Base-by-base conservation (phyloP, 179 eudicot genomes). In the Drosera spatulata region DNA sequence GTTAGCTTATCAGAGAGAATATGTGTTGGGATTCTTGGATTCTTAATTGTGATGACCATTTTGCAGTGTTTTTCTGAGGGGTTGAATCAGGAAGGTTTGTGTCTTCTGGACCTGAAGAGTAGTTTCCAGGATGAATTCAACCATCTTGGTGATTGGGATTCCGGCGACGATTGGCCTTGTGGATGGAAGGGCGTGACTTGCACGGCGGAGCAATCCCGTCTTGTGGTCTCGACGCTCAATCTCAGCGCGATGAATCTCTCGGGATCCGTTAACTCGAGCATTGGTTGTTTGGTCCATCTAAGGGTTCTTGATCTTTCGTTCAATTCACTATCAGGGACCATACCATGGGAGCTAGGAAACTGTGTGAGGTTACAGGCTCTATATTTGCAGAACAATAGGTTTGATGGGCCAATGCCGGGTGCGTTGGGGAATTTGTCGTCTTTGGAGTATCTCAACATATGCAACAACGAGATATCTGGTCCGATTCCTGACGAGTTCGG, bases 381-480 rank as follows among this genome's bases (percentile, higher is more conserved):
- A 11, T 70, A 73, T 43, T 61, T 89, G 64, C 79, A 84, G 55
- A 74, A 83, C 56, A 89, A 93, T 55, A 70, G 61, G 54, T 77
- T 93, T 48, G 65, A 62, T 47, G 97, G 95, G 44, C 62, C 53
- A 15, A 86, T 93, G 41, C 99, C 99, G 43, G 55, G 75, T 15
- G 83, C 85, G 59, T 61, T 91, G 55, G 86, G 95, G 33, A 73
- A 70, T 5, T 73, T 91, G 66, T 75, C 84, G 39, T 62, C 58
- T 61, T 61, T 91, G 58, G 55, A 49, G 38, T 63, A 80, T 52
- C 80, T 93, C 66, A 89, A 84, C 65, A 52, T 93, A 73, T 89
- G 93, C 84, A 89, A 89, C 56, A 93, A 93, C 71, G 61, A 68
- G 73, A 39, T 93, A 53, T 84, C 86, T 3, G 97, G 95, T 50